Evolutionary conservation across 495 filamentous ascomycete species (phyloP), one percentile per base, ranked within the genome.

Genomic region (Neurospora sp.): DNA sequence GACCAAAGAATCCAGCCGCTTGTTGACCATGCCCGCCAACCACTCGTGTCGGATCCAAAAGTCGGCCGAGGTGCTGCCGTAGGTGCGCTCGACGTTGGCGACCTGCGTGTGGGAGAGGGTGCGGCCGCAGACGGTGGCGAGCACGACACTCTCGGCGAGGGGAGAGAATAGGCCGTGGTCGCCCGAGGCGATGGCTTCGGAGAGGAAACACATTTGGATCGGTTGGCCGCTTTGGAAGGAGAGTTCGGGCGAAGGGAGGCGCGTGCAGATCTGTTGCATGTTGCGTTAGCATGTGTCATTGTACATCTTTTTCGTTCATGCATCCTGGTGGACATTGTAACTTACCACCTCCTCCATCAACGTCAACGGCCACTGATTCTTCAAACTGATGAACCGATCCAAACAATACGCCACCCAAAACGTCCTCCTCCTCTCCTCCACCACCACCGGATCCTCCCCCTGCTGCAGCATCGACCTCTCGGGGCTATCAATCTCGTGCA

Each of bases 371-470:
- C 81, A 77, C 5, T 81, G 80, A 40, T 84, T 81, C 40, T 80
- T 80, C 35, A 88, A 79, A 59, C 83, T 86, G 69, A 86, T 82
- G 35, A 88, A 83, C 0, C 84, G 81, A 75, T 89, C 88, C 12
- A 89, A 80, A 37, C 80, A 83, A 68, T 86, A 89, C 0, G 87
- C 86, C 65, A 88, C 80, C 88, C 88, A 89, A 70, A 89, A 88
- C 0, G 84, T 84, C 41, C 87, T 80, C 46, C 87, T 76, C 72
- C 83, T 82, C 72, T 88, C 86, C 71, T 89, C 87, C 1, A 78
- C 74, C 37, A 77, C 74, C 20, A 82, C 71, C 20, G 73, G 70
- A 39, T 83, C 79, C 5, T 75, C 79, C 0, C 70, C 76, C 27
- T 73, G 72, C 10, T 73, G 72, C 10, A 65, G 10, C n/a, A 68